Conservation (phyloP, 768 basidiomycete species). For the Termitomyces sp. region DNA sequence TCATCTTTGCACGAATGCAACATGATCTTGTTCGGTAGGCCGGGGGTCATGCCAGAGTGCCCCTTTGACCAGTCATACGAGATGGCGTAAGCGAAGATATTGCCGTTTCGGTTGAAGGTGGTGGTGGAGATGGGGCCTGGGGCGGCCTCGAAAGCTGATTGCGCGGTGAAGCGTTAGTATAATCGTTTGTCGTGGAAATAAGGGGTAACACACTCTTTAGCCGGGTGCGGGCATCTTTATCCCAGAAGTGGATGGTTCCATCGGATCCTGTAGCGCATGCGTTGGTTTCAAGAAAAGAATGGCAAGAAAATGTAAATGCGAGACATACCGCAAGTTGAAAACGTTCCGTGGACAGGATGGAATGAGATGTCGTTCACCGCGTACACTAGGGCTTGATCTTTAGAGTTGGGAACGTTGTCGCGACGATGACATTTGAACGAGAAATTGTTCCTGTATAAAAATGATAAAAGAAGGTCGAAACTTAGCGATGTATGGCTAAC, state of each 20-base stretch:
- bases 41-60: slow-evolving; percentile 76
- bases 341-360: slow-evolving; percentile 83
- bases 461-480: not conserved
- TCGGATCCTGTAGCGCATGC: slow-evolving; percentile 55
- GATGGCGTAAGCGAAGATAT: slow-evolving; percentile 87
- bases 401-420: slow-evolving; percentile 52
- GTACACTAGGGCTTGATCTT: slow-evolving; percentile 71
- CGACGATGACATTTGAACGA: slow-evolving; percentile 84
- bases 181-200: not conserved
- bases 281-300: slow-evolving; percentile 15
- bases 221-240: slow-evolving; percentile 88
- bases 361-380: slow-evolving; percentile 87
- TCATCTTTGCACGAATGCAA: slow-evolving; percentile 85
- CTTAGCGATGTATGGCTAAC: slow-evolving; percentile 35
- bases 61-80: slow-evolving; percentile 96
- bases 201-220: slow-evolving; percentile 67
- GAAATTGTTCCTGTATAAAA: slow-evolving; percentile 62
- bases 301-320: slow-evolving; percentile 4
- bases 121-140: slow-evolving; percentile 79
- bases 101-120: slow-evolving; percentile 84
- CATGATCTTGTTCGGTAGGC: slow-evolving; percentile 77
- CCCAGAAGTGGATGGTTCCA: slow-evolving; percentile 92
- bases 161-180: not conserved
- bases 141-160: slow-evolving; percentile 66
- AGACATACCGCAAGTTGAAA: slow-evolving; percentile 68